Evolutionary conservation across 176 grass and related monocot genomes (phyloP).

Genomic region (Poa pratensis): DNA sequence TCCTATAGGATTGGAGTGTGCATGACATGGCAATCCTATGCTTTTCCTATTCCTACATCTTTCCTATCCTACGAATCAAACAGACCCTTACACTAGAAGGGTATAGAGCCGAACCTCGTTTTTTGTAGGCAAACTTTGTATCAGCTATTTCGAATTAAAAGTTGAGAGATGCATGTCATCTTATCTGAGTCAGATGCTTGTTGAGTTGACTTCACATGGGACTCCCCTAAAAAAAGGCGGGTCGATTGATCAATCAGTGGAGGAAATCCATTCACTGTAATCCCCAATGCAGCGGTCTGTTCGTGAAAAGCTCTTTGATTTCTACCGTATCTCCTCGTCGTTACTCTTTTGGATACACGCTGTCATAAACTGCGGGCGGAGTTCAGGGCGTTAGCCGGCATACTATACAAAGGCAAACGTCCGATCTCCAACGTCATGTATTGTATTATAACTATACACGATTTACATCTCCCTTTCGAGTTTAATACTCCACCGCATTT

Average conservation of each 20-base stretch:
- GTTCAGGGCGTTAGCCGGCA: background rate
- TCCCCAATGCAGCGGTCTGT: no score
- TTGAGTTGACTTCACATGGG: background rate
- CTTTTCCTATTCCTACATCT: no score
- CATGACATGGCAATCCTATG: no score
- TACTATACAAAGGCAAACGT: background rate
- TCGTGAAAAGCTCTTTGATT: no score
- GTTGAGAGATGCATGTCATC: background rate
- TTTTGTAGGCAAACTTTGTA: background rate
- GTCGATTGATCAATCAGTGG: no score
- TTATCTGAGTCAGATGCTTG: background rate
- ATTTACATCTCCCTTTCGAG: background rate
- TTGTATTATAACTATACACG: no score
- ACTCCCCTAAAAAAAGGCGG: background rate
- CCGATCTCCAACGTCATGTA: background rate
- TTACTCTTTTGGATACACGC: background rate
- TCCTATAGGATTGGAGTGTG: no score
- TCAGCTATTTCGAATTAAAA: background rate
- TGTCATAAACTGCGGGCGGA: background rate
- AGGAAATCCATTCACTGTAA: no score
- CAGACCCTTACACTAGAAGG: background rate
- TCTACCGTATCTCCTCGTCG: background rate
- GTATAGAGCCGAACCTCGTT: background rate
- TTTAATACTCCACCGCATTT: constrained; percentile 27
- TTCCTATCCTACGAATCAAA: no score